Base-by-base conservation (phyloP, 2,329 filamentous ascomycete genomes). In the Aulographum hederae region DNA sequence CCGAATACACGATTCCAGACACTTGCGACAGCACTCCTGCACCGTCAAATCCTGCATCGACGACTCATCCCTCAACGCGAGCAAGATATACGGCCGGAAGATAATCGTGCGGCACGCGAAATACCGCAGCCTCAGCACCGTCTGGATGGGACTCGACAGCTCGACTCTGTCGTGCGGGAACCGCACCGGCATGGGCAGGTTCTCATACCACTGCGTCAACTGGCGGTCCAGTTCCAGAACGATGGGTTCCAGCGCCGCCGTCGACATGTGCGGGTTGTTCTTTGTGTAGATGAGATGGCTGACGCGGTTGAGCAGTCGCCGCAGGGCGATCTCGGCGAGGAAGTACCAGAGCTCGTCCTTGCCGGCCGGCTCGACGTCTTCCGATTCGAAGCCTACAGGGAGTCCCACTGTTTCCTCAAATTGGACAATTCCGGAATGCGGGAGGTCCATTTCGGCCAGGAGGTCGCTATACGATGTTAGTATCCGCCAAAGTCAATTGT, bases 101-200 rank as follows among this genome's bases (percentile, higher is more conserved):
- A 89, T 86, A 44, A 86, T 85, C 17, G 79, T 86, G 34, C 78
- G 73, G 51, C 80, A 89, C 26, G 80, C 80, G 50, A 81, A 85
- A 56, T 86, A 89, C 18, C 80, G 69, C 37, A 86, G 59, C 28
- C 80, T 67, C 30, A 89, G 58, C 5, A 86, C 79, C 0, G 78
- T 82, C 52, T 86, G 80, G 4, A 84, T 71, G 3, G 78, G 73
- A 44, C 82, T 78, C 34, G 70, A 65, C 17, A 82, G 58, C 31
- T 73, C 65, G 0, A 68, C 61, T 33, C 73, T 63, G 21, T 70
- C 70, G 45, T 81, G 19, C 1, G 79, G 75, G 41, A 89, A 89
- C 43, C 82, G 78, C 36, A 89, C 64, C 3, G 78, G 67, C 26
- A 69, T 50, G 4, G 80, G 80, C 27, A 89, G 60, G 40, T 69